These are phyloP conservation scores for Crithidia thermophila DNA, from an alignment of 208 protist genomes.

Conservation along the genomic window DNA sequence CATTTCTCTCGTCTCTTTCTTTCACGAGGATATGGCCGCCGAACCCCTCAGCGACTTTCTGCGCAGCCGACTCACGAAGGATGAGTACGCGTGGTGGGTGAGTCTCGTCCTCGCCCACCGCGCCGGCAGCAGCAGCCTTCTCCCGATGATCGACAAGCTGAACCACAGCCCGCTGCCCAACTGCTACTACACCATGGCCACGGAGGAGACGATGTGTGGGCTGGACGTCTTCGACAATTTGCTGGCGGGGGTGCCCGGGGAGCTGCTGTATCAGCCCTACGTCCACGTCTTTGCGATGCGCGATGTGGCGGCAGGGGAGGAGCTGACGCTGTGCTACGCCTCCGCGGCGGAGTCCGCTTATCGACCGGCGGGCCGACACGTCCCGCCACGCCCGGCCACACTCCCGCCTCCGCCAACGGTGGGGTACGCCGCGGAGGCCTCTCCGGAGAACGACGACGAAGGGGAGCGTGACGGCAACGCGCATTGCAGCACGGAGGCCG, in stretches of 20 bases:
- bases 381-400: conserved; percentile 1
- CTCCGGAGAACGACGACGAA: too few relatives aligned
- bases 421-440: neutral
- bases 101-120: conserved; percentile 79
- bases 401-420: conserved; percentile 3
- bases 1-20: conserved; percentile 61
- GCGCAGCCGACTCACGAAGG: conserved; percentile 39
- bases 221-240: conserved; percentile 86
- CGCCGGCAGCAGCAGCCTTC: conserved; percentile 54
- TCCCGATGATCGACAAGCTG: conserved; percentile 85
- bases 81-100: conserved; percentile 82
- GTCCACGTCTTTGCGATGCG: conserved; percentile 76
- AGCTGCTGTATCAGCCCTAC: conserved; percentile 75
- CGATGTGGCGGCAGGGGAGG: conserved; percentile 68
- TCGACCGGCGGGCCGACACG: conserved; percentile 9
- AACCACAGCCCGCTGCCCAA: conserved; percentile 83
- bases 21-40: conserved; percentile 63
- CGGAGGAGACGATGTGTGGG: conserved; percentile 59
- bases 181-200: conserved; percentile 83
- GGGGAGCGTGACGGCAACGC: too few relatives aligned
- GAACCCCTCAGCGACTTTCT: conserved; percentile 60
- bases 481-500: too few relatives aligned
- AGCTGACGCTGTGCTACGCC: conserved; percentile 78
- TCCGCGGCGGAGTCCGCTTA: conserved; percentile 46
- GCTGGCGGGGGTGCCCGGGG: conserved; percentile 74